Conservation (phyloP, 1,284 basidiomycete genomes). For the Takashimella koratensis region DNA sequence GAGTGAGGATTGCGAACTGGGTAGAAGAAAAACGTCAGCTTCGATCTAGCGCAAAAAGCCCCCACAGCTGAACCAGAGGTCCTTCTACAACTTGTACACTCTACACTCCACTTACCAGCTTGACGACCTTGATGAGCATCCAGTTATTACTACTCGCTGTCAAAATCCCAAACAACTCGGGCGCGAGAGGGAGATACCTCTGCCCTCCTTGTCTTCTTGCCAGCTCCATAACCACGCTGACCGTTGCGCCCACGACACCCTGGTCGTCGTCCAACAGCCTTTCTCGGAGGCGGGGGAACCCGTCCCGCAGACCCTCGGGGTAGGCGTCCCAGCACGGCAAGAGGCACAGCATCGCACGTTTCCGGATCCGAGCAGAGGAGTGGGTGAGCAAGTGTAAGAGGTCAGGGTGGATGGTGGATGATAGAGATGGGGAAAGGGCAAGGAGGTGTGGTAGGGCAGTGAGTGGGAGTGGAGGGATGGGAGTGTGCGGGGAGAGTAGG, state of each 20-base stretch:
- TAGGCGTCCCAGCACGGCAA: slow-evolving; percentile 74
- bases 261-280: slow-evolving; percentile 78
- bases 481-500: slow-evolving; percentile 63
- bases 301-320: slow-evolving; percentile 67
- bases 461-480: slow-evolving; percentile 76
- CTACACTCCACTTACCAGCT: slow-evolving; percentile 61
- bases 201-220: slow-evolving; percentile 67
- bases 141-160: slow-evolving; percentile 96
- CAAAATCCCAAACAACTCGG: slow-evolving; percentile 89
- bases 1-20: slow-evolving; percentile 86
- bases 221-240: slow-evolving; percentile 93
- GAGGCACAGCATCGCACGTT: slow-evolving; percentile 78
- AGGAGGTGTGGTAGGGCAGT: slow-evolving; percentile 86
- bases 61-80: too few relatives aligned
- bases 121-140: slow-evolving; percentile 99
- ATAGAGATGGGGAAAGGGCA: slow-evolving; percentile 82
- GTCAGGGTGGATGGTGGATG: slow-evolving; percentile 81
- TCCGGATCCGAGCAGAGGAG: slow-evolving; percentile 80
- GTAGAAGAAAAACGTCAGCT: slow-evolving; percentile 1
- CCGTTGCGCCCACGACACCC: slow-evolving; percentile 88
- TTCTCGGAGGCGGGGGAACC: slow-evolving; percentile 70
- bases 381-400: slow-evolving; percentile 86
- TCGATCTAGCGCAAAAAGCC: too few relatives aligned
- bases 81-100: too few relatives aligned
- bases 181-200: slow-evolving; percentile 79